A percentile compares a stretch with the other conserved stretches of the same genome.
Evolutionary conservation across 768 basidiomycete species (phyloP).

Genomic region (Tricholoma sp.): DNA sequence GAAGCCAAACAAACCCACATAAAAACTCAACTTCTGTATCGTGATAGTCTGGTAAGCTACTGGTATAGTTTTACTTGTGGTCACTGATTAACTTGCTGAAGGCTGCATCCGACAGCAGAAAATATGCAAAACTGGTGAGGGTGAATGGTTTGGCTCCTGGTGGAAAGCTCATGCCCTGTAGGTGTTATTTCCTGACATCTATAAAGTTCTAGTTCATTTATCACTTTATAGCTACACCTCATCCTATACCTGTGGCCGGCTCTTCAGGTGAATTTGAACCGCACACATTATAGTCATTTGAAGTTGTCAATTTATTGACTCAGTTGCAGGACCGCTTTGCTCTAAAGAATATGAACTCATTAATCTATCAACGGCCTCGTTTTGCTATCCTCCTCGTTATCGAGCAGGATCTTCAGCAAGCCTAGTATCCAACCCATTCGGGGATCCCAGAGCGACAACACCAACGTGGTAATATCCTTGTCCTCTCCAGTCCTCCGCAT

Average conservation of each 20-base stretch:
- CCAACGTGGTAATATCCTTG: not conserved
- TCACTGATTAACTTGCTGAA: not conserved
- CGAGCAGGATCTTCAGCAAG: not conserved
- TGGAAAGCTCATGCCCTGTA: not conserved
- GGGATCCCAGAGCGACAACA: not conserved
- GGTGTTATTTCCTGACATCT: not conserved
- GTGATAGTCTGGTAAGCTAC: not conserved
- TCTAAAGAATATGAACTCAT: not conserved
- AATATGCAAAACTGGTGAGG: not conserved
- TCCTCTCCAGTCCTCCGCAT: too few species aligned
- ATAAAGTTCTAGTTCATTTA: not conserved
- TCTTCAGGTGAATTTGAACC: not conserved
- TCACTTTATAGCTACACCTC: not conserved
- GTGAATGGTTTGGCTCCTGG: not conserved
- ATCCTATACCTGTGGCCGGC: not conserved
- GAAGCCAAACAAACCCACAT: not conserved
- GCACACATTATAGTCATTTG: not conserved
- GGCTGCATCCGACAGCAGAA: not conserved
- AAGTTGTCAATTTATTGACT: not conserved
- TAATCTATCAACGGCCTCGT: not conserved
- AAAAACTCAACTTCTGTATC: not conserved
- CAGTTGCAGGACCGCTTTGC: not conserved
- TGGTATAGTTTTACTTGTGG: not conserved
- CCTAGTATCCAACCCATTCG: not conserved
- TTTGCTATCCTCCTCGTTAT: not conserved